phyloP scores from a whole-genome alignment of 192 early-diverging fungal genomes.

The Chytriomyces sp. region DNA sequence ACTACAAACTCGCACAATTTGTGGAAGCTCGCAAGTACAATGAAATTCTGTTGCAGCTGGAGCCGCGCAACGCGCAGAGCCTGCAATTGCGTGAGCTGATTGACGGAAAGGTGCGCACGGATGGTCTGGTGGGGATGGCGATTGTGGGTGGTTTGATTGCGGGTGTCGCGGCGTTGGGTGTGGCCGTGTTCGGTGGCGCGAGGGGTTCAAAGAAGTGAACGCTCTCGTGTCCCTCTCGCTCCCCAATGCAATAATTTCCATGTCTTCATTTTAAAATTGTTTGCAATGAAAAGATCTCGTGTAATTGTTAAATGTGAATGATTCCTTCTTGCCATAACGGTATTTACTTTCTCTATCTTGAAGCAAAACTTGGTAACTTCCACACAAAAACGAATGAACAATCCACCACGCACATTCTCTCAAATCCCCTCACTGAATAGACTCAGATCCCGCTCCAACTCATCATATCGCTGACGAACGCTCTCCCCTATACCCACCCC shows the following conservation, averaged over 20 bases:
- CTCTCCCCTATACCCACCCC: too few species aligned
- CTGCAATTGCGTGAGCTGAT: constrained; percentile 70
- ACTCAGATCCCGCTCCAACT: constrained; percentile 8
- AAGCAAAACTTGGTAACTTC: too few species aligned
- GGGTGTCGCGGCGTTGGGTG: constrained; percentile 63
- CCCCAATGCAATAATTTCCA: neutral
- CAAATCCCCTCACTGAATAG: too few species aligned
- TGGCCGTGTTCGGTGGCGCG: constrained; percentile 18
- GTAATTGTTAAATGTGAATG: too few species aligned
- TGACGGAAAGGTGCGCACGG: constrained; percentile 77
- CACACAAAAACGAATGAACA: too few species aligned
- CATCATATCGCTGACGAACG: constrained; percentile 18
- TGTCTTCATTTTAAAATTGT: neutral
- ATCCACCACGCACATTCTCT: too few species aligned
- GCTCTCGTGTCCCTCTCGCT: neutral
- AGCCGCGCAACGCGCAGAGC: constrained; percentile 85
- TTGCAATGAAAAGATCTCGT: neutral
- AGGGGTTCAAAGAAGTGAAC: neutral
- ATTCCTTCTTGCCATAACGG: too few species aligned
- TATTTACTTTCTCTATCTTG: too few species aligned
- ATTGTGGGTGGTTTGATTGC: constrained; percentile 80
- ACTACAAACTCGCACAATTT: constrained; percentile 91
- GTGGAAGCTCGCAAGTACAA: constrained; percentile 78
- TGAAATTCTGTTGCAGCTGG: constrained; percentile 77
- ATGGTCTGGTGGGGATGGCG: constrained; percentile 88